Evolutionary conservation across 805 yeast genomes (phyloP).

Genomic region (Priceomyces melissophilus): DNA sequence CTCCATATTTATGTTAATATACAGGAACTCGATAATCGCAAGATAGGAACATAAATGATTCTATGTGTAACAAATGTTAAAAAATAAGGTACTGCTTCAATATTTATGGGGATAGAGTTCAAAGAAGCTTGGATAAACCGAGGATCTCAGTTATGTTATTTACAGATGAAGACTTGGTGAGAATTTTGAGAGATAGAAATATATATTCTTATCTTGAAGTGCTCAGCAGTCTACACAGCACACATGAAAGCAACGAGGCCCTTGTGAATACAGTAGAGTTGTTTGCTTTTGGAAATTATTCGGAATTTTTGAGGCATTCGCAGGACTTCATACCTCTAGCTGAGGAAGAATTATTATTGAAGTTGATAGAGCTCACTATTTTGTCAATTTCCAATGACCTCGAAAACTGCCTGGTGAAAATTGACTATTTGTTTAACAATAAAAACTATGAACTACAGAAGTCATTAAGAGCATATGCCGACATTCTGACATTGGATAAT

Average conservation of each 20-base stretch:
- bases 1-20: constrained; percentile 1
- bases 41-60: no score
- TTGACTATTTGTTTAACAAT: constrained; percentile 12
- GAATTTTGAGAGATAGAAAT: constrained; percentile 1
- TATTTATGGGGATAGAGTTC: no score
- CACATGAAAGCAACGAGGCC: neutral
- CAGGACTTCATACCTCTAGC: constrained; percentile 12
- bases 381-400: constrained; percentile 20
- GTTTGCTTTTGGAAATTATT: constrained; percentile 34
- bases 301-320: constrained; percentile 19
- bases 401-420: constrained; percentile 13
- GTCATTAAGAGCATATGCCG: constrained; percentile 3
- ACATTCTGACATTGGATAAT: neutral
- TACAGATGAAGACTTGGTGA: neutral
- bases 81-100: no score
- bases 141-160: no score
- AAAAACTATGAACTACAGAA: constrained; percentile 14
- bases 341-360: constrained; percentile 11
- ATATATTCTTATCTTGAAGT: constrained; percentile 2
- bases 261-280: constrained; percentile 31
- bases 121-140: no score
- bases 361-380: constrained; percentile 27
- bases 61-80: no score
- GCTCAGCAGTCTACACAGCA: neutral
- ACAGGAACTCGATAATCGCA: constrained; percentile 1